Conservation (phyloP, 2,329 filamentous ascomycete species). For the Cyclaneusma minus region DNA sequence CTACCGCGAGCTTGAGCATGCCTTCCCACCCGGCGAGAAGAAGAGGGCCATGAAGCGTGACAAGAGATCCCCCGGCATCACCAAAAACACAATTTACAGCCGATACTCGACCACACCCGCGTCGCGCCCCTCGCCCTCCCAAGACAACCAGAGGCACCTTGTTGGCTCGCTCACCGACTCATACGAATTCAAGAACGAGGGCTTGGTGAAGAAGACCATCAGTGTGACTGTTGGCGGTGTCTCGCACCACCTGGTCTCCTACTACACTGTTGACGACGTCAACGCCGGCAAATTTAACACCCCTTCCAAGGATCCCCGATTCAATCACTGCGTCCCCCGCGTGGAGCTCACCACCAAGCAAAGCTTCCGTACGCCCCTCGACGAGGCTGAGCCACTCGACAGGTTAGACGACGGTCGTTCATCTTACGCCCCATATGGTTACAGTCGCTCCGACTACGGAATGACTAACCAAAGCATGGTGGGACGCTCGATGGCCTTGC, state of each 20-base stretch:
- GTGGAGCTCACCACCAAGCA: conserved; percentile 41
- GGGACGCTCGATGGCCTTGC: conserved; percentile 14
- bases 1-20: conserved; percentile 67
- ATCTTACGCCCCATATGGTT: conserved; percentile 12
- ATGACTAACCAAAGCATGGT: conserved; percentile 16
- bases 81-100: conserved; percentile 12
- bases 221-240: conserved; percentile 61
- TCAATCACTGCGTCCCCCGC: conserved; percentile 37
- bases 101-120: conserved; percentile 5
- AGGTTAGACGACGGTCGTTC: conserved; percentile 12
- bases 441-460: conserved; percentile 12
- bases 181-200: conserved; percentile 71
- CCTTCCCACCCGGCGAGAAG: conserved; percentile 71
- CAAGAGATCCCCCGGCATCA: conserved; percentile 21
- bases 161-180: conserved; percentile 77
- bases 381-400: conserved; percentile 34
- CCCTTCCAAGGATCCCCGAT: conserved; percentile 36
- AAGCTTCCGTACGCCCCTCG: conserved; percentile 51
- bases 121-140: conserved; percentile 7
- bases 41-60: conserved; percentile 66
- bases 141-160: conserved; percentile 23
- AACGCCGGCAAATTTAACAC: conserved; percentile 35
- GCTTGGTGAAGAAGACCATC: conserved; percentile 86
- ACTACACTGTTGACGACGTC: conserved; percentile 76
- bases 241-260: conserved; percentile 75